Conservation (phyloP, 129 eudicot species). For the Flaveria brownii region DNA sequence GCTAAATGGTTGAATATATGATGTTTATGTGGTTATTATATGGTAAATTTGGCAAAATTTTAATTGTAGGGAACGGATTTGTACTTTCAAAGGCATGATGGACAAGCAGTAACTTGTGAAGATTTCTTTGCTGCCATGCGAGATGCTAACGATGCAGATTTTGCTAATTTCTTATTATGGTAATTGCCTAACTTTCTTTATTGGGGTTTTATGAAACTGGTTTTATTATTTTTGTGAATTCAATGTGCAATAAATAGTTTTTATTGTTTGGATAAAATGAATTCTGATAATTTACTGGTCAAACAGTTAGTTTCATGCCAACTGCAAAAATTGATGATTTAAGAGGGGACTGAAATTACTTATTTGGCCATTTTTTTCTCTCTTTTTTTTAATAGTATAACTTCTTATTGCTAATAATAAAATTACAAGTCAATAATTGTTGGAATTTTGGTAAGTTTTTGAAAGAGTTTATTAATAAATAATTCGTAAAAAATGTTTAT, state of each 20-base stretch:
- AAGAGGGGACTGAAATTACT: too few species aligned
- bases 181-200: constrained; percentile 25
- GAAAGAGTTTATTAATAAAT: not conserved
- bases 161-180: constrained; percentile 90
- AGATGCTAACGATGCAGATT: constrained; percentile 87
- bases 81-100: constrained; percentile 92
- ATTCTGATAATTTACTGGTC: not conserved
- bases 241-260: not conserved
- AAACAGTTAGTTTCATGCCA: not conserved
- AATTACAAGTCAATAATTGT: not conserved
- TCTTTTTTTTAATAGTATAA: too few species aligned
- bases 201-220: not conserved
- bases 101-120: constrained; percentile 99
- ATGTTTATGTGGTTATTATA: constrained; percentile 19
- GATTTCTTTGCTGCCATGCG: constrained; percentile 96
- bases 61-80: constrained; percentile 77
- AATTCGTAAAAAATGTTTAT: not conserved
- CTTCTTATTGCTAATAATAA: not conserved
- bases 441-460: not conserved
- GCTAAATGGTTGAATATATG: not conserved
- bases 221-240: not conserved
- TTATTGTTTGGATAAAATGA: not conserved
- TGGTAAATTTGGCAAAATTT: not conserved
- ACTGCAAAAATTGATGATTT: too few species aligned
- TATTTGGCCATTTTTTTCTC: too few species aligned